Evolutionary conservation across 2,329 filamentous ascomycete species (phyloP).

Genomic region (Epichloe scottii): DNA sequence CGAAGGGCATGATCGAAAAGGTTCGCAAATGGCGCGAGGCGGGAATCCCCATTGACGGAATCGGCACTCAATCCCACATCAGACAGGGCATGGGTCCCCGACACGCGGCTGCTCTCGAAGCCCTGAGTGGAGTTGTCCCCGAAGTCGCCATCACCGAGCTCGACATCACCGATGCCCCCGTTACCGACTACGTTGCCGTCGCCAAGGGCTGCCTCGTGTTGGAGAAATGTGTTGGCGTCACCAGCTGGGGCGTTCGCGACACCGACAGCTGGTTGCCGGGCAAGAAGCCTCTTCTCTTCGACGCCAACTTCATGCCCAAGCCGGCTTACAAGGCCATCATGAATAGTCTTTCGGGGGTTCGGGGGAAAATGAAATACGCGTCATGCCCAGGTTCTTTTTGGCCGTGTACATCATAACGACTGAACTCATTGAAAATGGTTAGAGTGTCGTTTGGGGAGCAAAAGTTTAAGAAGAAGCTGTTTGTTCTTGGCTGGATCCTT

Average conservation of each 20-base stretch:
- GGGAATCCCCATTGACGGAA: conserved; percentile 13
- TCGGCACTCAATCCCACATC: conserved; percentile 1
- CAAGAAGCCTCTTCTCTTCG: conserved; percentile 40
- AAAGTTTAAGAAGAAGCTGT: too few relatives aligned
- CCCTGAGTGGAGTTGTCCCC: conserved; percentile 33
- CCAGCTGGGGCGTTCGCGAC: conserved; percentile 45
- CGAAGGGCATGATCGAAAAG: conserved; percentile 38
- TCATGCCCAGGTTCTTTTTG: not conserved
- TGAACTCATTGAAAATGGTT: too few relatives aligned
- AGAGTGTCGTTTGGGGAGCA: too few relatives aligned
- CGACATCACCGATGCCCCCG: conserved; percentile 47
- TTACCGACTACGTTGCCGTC: conserved; percentile 45
- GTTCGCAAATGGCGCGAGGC: conserved; percentile 51
- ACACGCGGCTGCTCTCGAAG: conserved; percentile 35
- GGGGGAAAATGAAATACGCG: too few relatives aligned
- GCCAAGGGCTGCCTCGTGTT: conserved; percentile 45
- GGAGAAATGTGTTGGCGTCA: conserved; percentile 51
- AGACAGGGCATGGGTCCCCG: conserved; percentile 20
- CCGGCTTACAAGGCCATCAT: not conserved
- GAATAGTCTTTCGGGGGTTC: not conserved
- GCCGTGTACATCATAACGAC: too few relatives aligned
- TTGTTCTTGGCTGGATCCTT: too few relatives aligned
- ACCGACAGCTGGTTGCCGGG: conserved; percentile 32
- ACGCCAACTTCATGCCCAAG: conserved; percentile 25
- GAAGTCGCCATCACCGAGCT: conserved; percentile 57